These are phyloP conservation scores for Alternaria brassicae DNA, from an alignment of 2,329 filamentous ascomycete genomes.

Conservation along the genomic window DNA sequence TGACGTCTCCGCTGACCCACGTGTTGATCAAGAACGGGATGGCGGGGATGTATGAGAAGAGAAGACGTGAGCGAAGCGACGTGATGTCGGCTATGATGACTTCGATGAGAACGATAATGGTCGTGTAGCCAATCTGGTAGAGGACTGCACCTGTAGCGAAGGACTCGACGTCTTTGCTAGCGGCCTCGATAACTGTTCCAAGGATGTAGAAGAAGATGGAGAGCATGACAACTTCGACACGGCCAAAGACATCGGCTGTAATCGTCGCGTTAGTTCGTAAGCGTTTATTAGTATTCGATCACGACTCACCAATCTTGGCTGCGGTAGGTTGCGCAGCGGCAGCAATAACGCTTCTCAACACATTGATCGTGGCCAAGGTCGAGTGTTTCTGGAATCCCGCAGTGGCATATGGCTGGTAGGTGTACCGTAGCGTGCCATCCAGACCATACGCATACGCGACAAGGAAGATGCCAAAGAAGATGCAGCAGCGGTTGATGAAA, in stretches of 20 bases:
- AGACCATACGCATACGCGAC: slow-evolving; percentile 70
- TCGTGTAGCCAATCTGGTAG: slow-evolving; percentile 61
- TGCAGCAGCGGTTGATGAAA: slow-evolving; percentile 59
- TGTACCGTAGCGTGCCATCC: slow-evolving; percentile 58
- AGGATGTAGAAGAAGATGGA: slow-evolving; percentile 65
- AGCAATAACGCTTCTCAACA: slow-evolving; percentile 61
- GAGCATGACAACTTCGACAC: slow-evolving; percentile 64
- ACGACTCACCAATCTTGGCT: slow-evolving; percentile 60
- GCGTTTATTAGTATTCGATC: neutral
- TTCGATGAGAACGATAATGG: slow-evolving; percentile 67
- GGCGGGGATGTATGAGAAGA: slow-evolving; percentile 66
- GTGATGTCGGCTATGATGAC: slow-evolving; percentile 70
- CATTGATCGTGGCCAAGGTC: slow-evolving; percentile 59
- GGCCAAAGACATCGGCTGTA: slow-evolving; percentile 64
- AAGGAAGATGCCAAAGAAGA: slow-evolving; percentile 69
- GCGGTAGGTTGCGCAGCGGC: slow-evolving; percentile 62
- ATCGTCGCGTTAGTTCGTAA: neutral
- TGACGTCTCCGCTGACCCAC: slow-evolving; percentile 68
- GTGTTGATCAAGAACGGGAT: slow-evolving; percentile 58
- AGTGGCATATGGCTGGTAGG: slow-evolving; percentile 60
- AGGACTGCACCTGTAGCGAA: slow-evolving; percentile 58
- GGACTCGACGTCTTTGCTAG: slow-evolving; percentile 56
- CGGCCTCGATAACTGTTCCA: slow-evolving; percentile 62
- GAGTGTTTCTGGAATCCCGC: slow-evolving; percentile 61
- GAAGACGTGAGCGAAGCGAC: slow-evolving; percentile 66